Conservation (phyloP, 495 filamentous ascomycete species). For the Cairneyella variabilis region DNA sequence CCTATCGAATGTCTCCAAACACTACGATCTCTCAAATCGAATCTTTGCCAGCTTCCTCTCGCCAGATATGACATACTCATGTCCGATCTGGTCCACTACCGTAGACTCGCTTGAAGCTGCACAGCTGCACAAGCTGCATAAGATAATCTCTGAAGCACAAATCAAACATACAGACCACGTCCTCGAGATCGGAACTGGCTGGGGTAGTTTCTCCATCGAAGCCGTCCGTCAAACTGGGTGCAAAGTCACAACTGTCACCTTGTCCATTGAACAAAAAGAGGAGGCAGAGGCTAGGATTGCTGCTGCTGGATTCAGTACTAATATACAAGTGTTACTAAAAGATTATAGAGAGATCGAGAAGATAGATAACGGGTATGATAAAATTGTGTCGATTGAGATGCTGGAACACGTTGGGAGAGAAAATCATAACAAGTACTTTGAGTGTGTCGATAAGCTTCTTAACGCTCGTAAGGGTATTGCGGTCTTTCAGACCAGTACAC, state of each 20-base stretch:
- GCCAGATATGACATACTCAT: constrained; percentile 70
- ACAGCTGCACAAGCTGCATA: constrained; percentile 57
- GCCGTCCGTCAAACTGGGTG: constrained; percentile 3
- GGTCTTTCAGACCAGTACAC: neutral
- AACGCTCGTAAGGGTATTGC: neutral
- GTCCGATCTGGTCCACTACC: constrained; percentile 55
- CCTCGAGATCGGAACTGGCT: constrained; percentile 6
- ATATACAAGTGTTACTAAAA: neutral
- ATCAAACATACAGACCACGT: constrained; percentile 48
- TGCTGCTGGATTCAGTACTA: neutral
- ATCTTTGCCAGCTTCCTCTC: constrained; percentile 69
- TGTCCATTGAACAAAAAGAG: constrained; percentile 2
- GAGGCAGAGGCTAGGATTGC: neutral
- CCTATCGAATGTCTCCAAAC: constrained; percentile 58
- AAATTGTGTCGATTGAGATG: constrained; percentile 35
- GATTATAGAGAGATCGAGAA: neutral
- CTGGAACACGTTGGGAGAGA: constrained; percentile 4
- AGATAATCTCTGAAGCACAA: constrained; percentile 52
- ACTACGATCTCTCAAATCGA: constrained; percentile 70
- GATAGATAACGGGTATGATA: constrained; percentile 45
- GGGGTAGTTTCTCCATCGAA: constrained; percentile 4
- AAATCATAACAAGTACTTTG: neutral
- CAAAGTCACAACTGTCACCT: neutral
- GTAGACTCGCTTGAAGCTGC: constrained; percentile 56
- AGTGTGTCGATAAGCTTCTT: neutral